Conservation (phyloP, 306 rosid genomes). For the Malus orientalis region DNA sequence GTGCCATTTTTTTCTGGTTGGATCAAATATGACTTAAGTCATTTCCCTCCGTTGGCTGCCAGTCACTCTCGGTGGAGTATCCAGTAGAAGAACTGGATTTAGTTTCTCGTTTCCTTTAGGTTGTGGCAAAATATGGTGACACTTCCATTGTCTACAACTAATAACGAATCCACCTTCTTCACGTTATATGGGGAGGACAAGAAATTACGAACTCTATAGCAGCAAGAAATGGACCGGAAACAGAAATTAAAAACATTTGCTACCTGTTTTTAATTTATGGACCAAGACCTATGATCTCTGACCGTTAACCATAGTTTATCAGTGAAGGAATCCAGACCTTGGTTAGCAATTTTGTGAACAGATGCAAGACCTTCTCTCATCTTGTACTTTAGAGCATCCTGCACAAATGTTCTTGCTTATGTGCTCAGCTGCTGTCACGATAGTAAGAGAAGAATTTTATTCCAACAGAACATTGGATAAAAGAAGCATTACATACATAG, state of each 20-base stretch:
- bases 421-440: constrained; percentile 22
- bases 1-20: constrained; percentile 28
- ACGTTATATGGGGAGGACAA: background rate
- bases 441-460: constrained; percentile 29
- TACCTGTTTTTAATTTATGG: constrained; percentile 25
- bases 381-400: constrained; percentile 17
- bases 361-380: background rate
- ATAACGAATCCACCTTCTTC: constrained; percentile 29
- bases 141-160: constrained; percentile 21
- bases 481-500: constrained; percentile 30
- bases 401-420: constrained; percentile 21
- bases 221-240: background rate
- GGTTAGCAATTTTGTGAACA: background rate
- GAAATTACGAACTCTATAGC: background rate
- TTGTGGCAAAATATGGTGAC: background rate
- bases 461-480: constrained; percentile 29
- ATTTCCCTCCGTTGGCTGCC: constrained; percentile 23
- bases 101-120: constrained; percentile 3
- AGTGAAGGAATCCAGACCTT: background rate
- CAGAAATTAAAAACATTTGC: background rate
- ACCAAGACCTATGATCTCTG: constrained; percentile 4
- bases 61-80: constrained; percentile 24
- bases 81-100: constrained; percentile 31
- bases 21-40: constrained; percentile 21
- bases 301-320: background rate